Evolutionary conservation across 2,329 filamentous ascomycete genomes (phyloP).

Genomic region (Beauveria sp.): DNA sequence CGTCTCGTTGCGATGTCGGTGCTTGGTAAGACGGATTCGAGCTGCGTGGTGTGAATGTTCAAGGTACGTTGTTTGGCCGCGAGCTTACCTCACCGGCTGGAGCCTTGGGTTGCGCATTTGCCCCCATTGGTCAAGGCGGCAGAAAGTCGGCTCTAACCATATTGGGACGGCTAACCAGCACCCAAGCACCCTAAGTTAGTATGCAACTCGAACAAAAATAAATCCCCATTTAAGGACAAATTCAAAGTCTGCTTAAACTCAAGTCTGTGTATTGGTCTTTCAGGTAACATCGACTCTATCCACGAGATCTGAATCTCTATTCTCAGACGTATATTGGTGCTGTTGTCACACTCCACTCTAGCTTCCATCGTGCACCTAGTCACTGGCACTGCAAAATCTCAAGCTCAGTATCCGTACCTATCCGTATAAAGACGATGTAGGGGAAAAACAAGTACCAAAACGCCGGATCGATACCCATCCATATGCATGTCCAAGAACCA

Average conservation of each 20-base stretch:
- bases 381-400: not conserved
- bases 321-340: not conserved
- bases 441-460: not conserved
- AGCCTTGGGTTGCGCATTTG: conserved; percentile 17
- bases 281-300: not conserved
- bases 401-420: no score
- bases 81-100: conserved; percentile 36
- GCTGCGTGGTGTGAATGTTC: not conserved
- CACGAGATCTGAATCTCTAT: not conserved
- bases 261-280: not conserved
- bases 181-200: not conserved
- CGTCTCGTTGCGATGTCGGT: not conserved
- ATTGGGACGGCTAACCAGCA: not conserved
- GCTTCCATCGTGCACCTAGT: not conserved
- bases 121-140: conserved; percentile 8
- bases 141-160: conserved; percentile 11
- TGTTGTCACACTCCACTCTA: not conserved
- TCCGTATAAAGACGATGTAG: not conserved
- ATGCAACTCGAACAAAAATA: not conserved
- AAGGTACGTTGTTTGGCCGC: conserved; percentile 4
- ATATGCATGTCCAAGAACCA: not conserved
- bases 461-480: not conserved
- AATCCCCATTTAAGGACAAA: not conserved
- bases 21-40: not conserved
- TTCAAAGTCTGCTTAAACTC: not conserved